Base-by-base conservation (phyloP, 2,329 filamentous ascomycete genomes). In the Aspergillus thermomutatus region DNA sequence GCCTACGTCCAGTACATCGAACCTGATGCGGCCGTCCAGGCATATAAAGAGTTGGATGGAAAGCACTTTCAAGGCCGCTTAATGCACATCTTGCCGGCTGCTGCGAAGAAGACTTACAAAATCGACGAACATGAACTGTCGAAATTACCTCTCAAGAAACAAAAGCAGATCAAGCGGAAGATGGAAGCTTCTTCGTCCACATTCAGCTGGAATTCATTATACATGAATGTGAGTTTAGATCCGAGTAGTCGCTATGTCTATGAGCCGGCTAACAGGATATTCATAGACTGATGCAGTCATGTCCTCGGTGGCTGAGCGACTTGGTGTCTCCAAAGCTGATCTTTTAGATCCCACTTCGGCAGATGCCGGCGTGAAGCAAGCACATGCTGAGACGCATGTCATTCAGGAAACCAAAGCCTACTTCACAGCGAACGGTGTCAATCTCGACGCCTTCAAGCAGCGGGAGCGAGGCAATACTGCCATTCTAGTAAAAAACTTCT, bases 131-230 rank as follows among this genome's bases (percentile, higher is more conserved):
- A 89, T 74, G 87, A 89, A 56, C 82, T 99, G 54, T 92, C 93
- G 0, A 95, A 97, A 73, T 76, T 99, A 65, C 93, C 94, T 17
- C 79, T 97, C 62, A 97, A 97, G 77, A 94, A 95, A 74, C 94
- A 97, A 74, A 91, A 91, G 66, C 84, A 95, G 67, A 89, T 97
- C 64, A 91, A 89, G 71, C 90, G 89, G 68, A 95, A 90, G 76
- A 83, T 87, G 50, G 88, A 93, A 66, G 90, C 92, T 23, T 83
- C 89, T 8, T 88, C 87, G 28, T 86, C 83, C 50, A 86, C 84
- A 1, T 97, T 97, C 77, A 96, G 93, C 72, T 99, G 94, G 94
- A 99, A 99, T 79, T 93, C 92, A n/a, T 80, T 99, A n/a, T 99
- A 94, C 75, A 95, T 99, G 90, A 97, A 89, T 75, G 89, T 91